Evolutionary conservation across 495 filamentous ascomycete genomes (phyloP), one percentile per base, ranked within the genome.

Genomic region (Hyaloscypha bicolor): DNA sequence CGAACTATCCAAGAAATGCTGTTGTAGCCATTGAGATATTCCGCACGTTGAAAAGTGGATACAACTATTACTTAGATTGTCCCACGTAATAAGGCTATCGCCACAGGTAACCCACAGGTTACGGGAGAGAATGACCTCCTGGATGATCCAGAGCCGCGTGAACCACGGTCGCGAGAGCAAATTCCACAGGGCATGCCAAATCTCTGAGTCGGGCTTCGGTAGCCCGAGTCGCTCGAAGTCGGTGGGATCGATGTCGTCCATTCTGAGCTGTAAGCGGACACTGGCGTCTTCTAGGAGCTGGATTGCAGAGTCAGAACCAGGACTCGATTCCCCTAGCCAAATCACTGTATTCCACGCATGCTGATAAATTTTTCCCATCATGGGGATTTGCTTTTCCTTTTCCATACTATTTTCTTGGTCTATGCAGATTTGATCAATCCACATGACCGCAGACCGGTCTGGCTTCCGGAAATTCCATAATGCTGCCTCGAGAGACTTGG

Each of bases 371-470:
- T 73, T 60, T 6, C 71, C 71, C 78, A 79, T 80, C 60, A 76
- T 70, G n/a, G 48, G 58, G 33, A 80, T 72, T 61, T 79, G 78
- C 11, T 42, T 32, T 0, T 59, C 61, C 8, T 71, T 72, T 64
- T 79, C 78, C 29, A 57, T 33, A 11, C 65, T 30, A 65, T 77
- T 69, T 4, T 69, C 45, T 60, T 80, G 79, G 70, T 79, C 76
- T 63, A 80, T 79, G 69, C 77, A 80, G 52, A 80, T 57, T 48
- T 73, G 70, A 60, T 79, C 77, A 22, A 77, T 63, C 75, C 73
- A 77, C 16, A 72, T 37, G 33, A 37, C 33, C 33, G 9, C 33
- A 37, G 56, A 30, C 51, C 19, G 25, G 16, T 32, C 22, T 65
- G 19, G 21, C 55, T 22, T 39, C 52, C 22, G 39, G n/a, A 64